Base-by-base conservation (phyloP, 345 rosid genomes). In the Pistacia atlantica region DNA sequence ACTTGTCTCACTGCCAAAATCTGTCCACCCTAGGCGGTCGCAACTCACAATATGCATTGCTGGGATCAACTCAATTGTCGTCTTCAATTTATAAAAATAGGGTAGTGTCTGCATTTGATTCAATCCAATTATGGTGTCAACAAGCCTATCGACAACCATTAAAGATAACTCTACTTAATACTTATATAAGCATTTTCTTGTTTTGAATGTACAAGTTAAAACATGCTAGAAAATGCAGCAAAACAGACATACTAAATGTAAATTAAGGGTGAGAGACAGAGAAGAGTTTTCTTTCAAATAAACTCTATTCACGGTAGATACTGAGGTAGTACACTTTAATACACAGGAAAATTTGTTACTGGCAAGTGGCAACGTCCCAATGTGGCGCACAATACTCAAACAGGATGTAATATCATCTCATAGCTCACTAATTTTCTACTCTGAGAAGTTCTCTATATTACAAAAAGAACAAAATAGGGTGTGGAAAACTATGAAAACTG, bases 401-500 rank as follows among this genome's bases (percentile, higher is more conserved):
- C 70, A 63, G 31, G 52, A 67, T 52, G 75, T 35, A 57, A 77
- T 48, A 37, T 69, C 80, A 75, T 76, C 78, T 79, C 80, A 76
- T 49, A 28, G 57, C 79, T 66, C 69, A 71, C 79, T 74, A 83
- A 71, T 66, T 78, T 74, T 62, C 49, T 72, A 74, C 13, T 74
- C 74, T 60, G 49, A 54, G 33, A 77, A 28, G 68, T 69, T 66
- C 31, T 59, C 81, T 77, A 80, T 80, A 79, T 83, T 74, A 83
- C 83, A 83, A 77, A 79, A 73, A 17, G 69, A 76, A 75, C 70
- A 62, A 61, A 65, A 65, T n/a, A 72, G 78, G 75, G 54, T 60
- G 37, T n/a, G 71, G 73, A 46, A 33, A 66, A 70, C 48, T 62
- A 20, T 4, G 73, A 59, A 77, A 77, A 74, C 77, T 35, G 17